Evolutionary conservation across 768 basidiomycete species (phyloP), one percentile per base, ranked within the genome.

Genomic region (Kwoniella sp.): DNA sequence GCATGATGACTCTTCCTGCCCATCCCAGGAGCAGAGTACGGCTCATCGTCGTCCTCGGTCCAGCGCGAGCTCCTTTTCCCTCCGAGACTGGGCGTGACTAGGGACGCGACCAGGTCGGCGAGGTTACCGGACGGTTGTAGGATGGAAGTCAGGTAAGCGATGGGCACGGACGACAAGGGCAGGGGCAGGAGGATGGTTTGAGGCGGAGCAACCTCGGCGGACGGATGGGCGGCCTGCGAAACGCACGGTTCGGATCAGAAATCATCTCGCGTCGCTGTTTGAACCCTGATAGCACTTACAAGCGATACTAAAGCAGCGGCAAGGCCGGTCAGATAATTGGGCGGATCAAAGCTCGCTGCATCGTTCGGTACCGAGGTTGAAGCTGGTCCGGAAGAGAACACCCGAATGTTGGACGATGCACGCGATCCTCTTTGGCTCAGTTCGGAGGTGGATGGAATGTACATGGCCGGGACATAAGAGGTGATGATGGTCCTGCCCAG

Each of bases 311-410:
- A 42, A 44, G 59, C 62, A 10, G 45, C 65, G 5, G 57, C 52
- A 14, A 64, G n/a, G n/a, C 65, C 65, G 9, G 65, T 67, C 11
- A 62, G 26, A 41, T 67, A 64, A 47, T 67, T 67, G 2, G 65
- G 65, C 17, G 52, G 19, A 46, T 54, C 52, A 42, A 54, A 54
- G 20, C 52, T 46, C 32, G 27, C 20, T 27, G 6, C 36, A 40
- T 17, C 12, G 8, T 2, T 11, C 19, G 20, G 11, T 17, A 9
- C n/a, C 23, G 19, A 19, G 36, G 14, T 37, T 14, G 43, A 44
- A 3, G 19, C 23, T 38, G 29, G 10, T 27, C 25, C 17, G 2
- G 28, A 15, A n/a, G 42, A 46, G 3, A 57, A 32, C 9, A 46
- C n/a, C n/a, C 60, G 51, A 17, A 57, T 50, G 60, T 31, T 14